Conservation (phyloP, 768 basidiomycete genomes). For the Amanita exitialis region DNA sequence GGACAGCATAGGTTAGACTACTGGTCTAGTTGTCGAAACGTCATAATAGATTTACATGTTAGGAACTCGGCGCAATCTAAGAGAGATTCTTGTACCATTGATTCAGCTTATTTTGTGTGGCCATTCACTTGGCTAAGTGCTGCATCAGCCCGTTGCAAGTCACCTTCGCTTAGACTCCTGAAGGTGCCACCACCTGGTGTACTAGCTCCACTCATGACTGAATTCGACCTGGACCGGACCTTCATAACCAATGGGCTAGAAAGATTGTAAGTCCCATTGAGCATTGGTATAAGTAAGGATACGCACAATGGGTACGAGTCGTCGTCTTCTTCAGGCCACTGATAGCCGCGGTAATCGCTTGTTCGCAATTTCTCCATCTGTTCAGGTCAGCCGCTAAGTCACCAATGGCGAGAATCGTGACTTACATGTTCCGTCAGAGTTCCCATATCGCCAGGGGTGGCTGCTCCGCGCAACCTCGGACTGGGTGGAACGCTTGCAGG, state of each 20-base stretch:
- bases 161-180: constrained; percentile 78
- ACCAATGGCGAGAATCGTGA: constrained; percentile 3
- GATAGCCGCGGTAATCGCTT: constrained; percentile 72
- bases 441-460: constrained; percentile 90
- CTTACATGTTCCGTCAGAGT: constrained; percentile 79
- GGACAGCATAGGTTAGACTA: constrained; percentile 51
- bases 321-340: constrained; percentile 69
- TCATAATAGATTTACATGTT: background rate
- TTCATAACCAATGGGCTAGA: constrained; percentile 82
- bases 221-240: constrained; percentile 73
- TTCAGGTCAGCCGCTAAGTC: background rate
- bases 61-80: background rate
- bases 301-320: constrained; percentile 85
- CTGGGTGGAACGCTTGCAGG: constrained; percentile 80
- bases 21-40: background rate
- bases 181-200: constrained; percentile 82
- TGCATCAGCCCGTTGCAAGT: constrained; percentile 80
- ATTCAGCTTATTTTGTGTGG: background rate
- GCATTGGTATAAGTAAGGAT: constrained; percentile 8
- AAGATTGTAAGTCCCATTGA: constrained; percentile 6
- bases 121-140: constrained; percentile 56
- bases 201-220: constrained; percentile 58
- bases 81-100: background rate
- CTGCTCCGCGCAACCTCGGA: constrained; percentile 75
- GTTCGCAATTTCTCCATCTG: constrained; percentile 83